Conservation (phyloP, 345 rosid species). For the Lepidium didymum region DNA sequence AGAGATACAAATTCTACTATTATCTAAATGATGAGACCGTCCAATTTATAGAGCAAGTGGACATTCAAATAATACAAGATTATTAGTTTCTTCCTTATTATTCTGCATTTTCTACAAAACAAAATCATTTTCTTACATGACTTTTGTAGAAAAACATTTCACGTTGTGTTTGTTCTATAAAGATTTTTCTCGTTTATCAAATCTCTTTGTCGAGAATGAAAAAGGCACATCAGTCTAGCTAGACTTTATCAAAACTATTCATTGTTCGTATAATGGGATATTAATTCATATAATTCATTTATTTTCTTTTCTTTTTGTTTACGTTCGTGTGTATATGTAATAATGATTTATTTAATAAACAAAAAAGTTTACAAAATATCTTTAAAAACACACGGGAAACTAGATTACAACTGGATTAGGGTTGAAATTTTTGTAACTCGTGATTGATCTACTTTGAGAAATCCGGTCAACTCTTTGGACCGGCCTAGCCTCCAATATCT, state of each 20-base stretch:
- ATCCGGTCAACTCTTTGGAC: not conserved
- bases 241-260: not conserved
- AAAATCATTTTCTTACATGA: not conserved
- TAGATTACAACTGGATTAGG: not conserved
- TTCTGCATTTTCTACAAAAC: not conserved
- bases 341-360: not conserved
- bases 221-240: not conserved
- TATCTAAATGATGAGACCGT: too few species aligned
- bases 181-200: not conserved
- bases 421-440: not conserved
- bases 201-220: not conserved
- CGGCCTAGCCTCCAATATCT: not conserved
- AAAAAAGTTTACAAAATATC: not conserved
- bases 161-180: not conserved
- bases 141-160: not conserved
- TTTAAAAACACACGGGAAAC: not conserved
- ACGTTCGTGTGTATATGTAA: not conserved
- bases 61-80: not conserved
- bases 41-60: not conserved
- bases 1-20: too few species aligned
- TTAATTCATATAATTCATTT: not conserved
- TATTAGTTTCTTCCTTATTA: not conserved
- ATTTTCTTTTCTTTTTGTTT: not conserved
- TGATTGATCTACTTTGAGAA: not conserved
- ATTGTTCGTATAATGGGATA: not conserved